These are phyloP conservation scores for Parascedosporium putredinis DNA, from an alignment of 2,329 filamentous ascomycete species.

Conservation along the genomic window DNA sequence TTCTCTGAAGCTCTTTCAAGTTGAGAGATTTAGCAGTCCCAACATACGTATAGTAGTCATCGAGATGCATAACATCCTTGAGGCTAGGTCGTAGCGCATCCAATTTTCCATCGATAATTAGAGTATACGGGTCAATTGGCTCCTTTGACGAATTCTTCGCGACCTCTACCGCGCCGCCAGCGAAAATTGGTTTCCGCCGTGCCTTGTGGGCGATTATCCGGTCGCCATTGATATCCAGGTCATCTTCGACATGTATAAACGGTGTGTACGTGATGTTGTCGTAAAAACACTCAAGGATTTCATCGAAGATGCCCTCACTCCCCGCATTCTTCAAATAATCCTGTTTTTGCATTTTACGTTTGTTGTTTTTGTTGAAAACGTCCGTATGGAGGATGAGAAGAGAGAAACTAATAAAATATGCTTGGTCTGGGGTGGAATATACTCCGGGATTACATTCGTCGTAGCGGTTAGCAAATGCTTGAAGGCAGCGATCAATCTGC, in stretches of 20 bases:
- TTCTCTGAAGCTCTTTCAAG: conserved; percentile 70
- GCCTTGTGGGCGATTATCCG: conserved; percentile 61
- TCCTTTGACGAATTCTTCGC: conserved; percentile 42
- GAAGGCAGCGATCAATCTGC: conserved; percentile 89
- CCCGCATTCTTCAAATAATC: conserved; percentile 94
- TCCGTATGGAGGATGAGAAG: conserved; percentile 94
- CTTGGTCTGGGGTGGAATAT: conserved; percentile 80
- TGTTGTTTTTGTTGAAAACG: conserved; percentile 99
- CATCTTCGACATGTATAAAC: conserved; percentile 95
- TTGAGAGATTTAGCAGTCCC: conserved; percentile 69
- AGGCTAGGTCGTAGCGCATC: conserved; percentile 74
- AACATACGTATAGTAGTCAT: conserved; percentile 84
- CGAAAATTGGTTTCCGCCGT: conserved; percentile 60
- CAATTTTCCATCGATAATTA: conserved; percentile 84
- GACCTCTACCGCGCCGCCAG: conserved; percentile 52
- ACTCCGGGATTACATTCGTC: conserved; percentile 98
- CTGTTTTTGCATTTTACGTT: conserved; percentile 93
- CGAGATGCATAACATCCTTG: conserved; percentile 83
- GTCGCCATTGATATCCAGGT: conserved; percentile 68
- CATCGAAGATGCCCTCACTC: conserved; percentile 84
- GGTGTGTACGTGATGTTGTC: conserved; percentile 98
- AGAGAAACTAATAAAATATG: conserved; percentile 97
- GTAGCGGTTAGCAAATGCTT: conserved; percentile 92
- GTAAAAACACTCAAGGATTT: conserved; percentile 92
- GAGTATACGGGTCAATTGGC: conserved; percentile 86